Conservation (phyloP, 2,329 filamentous ascomycete genomes). For the Paecilomyces dactylethromorphus region DNA sequence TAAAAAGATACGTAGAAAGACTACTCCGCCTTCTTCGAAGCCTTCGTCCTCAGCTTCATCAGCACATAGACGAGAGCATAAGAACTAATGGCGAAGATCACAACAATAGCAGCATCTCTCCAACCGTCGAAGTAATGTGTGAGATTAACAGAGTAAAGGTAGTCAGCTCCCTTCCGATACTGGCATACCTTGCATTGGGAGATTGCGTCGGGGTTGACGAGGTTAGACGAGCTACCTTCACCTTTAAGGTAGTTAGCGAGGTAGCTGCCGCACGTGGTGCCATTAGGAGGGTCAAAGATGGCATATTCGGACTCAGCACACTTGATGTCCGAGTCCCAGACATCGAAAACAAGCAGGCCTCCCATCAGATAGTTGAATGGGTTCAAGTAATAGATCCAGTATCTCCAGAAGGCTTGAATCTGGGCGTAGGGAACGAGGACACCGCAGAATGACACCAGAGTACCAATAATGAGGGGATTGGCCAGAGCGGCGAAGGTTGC, state of each 20-base stretch:
- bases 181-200: slow-evolving; percentile 55
- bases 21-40: slow-evolving; percentile 27
- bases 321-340: slow-evolving; percentile 42
- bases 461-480: slow-evolving; percentile 69
- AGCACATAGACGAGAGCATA: slow-evolving; percentile 45
- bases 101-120: slow-evolving; percentile 57
- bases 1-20: background rate
- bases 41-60: slow-evolving; percentile 34
- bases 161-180: slow-evolving; percentile 53
- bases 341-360: slow-evolving; percentile 46
- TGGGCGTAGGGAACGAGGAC: slow-evolving; percentile 59
- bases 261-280: slow-evolving; percentile 53
- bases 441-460: slow-evolving; percentile 65
- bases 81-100: slow-evolving; percentile 49
- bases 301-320: slow-evolving; percentile 47
- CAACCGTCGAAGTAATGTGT: slow-evolving; percentile 58
- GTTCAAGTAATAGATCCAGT: slow-evolving; percentile 57
- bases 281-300: slow-evolving; percentile 33
- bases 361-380: slow-evolving; percentile 59
- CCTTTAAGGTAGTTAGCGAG: slow-evolving; percentile 44
- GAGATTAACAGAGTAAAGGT: slow-evolving; percentile 54
- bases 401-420: slow-evolving; percentile 62
- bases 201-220: slow-evolving; percentile 56
- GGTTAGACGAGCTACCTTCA: slow-evolving; percentile 42
- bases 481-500: slow-evolving; percentile 65